Base-by-base conservation (phyloP, 2,329 filamentous ascomycete genomes). In the Fonsecaea multimorphosa region DNA sequence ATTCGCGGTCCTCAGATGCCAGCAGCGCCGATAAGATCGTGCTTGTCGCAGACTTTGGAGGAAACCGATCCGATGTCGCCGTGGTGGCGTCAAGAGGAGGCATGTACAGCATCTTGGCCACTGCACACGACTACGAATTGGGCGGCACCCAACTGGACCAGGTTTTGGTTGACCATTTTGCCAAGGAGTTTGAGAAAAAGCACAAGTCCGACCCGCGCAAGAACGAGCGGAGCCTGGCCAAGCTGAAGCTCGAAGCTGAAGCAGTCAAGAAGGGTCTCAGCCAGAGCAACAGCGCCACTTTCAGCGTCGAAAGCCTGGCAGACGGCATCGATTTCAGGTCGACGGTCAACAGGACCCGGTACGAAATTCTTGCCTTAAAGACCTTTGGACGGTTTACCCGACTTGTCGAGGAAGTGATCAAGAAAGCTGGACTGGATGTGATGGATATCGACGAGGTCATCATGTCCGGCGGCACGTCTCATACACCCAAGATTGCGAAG, bases 141-240 rank as follows among this genome's bases (percentile, higher is more conserved):
- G 89, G 91, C 63, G 95, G 95, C 75, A 85, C 87, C 38, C 89
- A 93, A 71, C 85, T 99, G 64, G 95, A 99, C 82, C 87, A 95
- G 78, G 90, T 94, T 57, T 85, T 99, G 65, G 91, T 97, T 77
- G 94, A 99, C 78, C 90, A 97, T 84, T 97, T 98, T 73, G 91
- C 94, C 73, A 99, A 99, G 85, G 95, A 99, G 81, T 99, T 99
- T 82, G 86, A 95, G 76, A 98, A 99, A 87, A 97, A 96, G 86
- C 87, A 98, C 86, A 90, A 89, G 82, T 87, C 87, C 64, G 95
- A 98, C 79, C 95, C 95, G 24, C 87, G 93, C 72, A 86, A 89
- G 76, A 92, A 95, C 77, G 84, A 89, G 62, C 89, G 89, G 74
- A 90, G 91, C 74, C 82, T 97, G 73, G 93, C 95, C 68, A 99